Percentiles rank a stretch among this genome's conserved stretches.
Conservation (phyloP, 1,139 yeast genomes). For the Diutina pseudorugosa region DNA sequence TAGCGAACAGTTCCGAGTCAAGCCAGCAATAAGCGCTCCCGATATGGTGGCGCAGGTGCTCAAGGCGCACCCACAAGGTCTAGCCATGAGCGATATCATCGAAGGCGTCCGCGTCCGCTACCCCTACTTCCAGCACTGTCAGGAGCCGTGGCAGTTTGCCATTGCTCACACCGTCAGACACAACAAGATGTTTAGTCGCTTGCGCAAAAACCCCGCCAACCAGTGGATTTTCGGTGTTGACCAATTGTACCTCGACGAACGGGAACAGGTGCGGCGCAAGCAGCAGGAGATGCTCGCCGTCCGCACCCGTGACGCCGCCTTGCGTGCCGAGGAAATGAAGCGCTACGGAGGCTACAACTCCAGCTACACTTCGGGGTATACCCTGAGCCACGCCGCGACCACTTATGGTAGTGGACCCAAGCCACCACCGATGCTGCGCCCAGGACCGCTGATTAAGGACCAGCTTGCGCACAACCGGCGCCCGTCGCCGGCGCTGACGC, state of each 20-base stretch:
- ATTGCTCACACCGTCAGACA: slow-evolving; percentile 81
- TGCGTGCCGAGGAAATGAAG: not conserved
- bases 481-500: not conserved
- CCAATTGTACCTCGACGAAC: slow-evolving; percentile 68
- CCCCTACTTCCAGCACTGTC: slow-evolving; percentile 87
- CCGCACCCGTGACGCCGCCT: slow-evolving; percentile 38
- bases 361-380: not conserved
- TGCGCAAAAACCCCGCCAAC: slow-evolving; percentile 46
- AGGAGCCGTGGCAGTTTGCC: slow-evolving; percentile 96
- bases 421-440: slow-evolving; percentile 9
- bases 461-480: slow-evolving; percentile 44
- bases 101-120: slow-evolving; percentile 76
- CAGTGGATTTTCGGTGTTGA: slow-evolving; percentile 94
- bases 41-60: slow-evolving; percentile 70
- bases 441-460: slow-evolving; percentile 27
- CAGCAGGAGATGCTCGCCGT: slow-evolving; percentile 53
- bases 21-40: slow-evolving; percentile 74
- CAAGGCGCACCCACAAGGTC: slow-evolving; percentile 44
- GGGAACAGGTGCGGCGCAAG: slow-evolving; percentile 62
- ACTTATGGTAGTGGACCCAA: slow-evolving; percentile 1
- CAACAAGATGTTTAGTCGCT: slow-evolving; percentile 72
- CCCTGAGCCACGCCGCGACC: slow-evolving; percentile 6
- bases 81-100: slow-evolving; percentile 77
- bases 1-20: slow-evolving; percentile 73
- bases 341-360: not conserved